A percentile compares a stretch with the other conserved stretches of the same genome.
Conservation (phyloP, 208 protist genomes). For the Histomonas meleagridis region DNA sequence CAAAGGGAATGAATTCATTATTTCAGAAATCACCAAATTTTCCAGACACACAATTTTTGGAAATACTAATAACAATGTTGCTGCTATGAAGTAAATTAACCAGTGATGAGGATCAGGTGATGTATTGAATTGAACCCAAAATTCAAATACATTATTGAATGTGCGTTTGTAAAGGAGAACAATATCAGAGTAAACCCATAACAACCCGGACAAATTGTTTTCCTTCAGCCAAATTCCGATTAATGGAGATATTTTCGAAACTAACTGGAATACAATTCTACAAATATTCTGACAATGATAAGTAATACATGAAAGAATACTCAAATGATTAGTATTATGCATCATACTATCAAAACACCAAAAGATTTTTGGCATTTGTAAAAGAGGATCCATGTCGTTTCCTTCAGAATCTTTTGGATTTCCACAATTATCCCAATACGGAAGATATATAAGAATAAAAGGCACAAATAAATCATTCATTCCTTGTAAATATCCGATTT, state of each 20-base stretch:
- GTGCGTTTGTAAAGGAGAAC: conserved; percentile 21
- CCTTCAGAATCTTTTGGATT: neutral
- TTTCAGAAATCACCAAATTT: too few species aligned
- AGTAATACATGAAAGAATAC: neutral
- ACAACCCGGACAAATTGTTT: neutral
- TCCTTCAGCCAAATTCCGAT: neutral
- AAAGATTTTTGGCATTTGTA: neutral
- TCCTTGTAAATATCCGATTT: conserved; percentile 26
- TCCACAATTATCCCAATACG: neutral
- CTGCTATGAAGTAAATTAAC: neutral
- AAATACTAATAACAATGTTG: too few species aligned
- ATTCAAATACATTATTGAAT: neutral
- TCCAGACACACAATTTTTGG: too few species aligned
- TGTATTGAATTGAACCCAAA: neutral
- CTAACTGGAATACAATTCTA: neutral
- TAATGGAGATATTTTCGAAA: neutral
- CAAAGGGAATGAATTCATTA: too few species aligned
- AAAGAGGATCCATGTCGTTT: neutral
- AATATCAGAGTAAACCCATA: conserved; percentile 5
- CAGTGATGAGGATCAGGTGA: neutral
- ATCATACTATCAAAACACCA: conserved; percentile 27
- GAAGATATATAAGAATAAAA: neutral
- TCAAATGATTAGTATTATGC: neutral
- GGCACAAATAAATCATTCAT: conserved; percentile 30
- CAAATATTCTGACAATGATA: neutral